Conservation (phyloP, 768 basidiomycete genomes). For the Boletales sp. region DNA sequence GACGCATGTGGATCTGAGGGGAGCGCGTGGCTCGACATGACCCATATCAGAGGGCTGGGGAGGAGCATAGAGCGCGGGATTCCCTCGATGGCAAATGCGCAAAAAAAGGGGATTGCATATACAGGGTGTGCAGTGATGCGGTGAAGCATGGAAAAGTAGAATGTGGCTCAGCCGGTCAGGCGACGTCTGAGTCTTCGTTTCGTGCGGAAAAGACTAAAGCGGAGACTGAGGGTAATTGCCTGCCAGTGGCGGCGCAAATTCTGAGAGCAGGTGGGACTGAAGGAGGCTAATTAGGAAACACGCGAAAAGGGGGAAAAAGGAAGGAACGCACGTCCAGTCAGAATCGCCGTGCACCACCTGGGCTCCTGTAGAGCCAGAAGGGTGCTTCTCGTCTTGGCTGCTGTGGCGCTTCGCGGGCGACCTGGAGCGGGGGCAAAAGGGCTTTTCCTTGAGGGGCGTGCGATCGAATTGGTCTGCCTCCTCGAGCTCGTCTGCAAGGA, state of each 20-base stretch:
- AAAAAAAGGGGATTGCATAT: slow-evolving; percentile 23
- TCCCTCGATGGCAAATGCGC: slow-evolving; percentile 23
- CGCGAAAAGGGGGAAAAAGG: background rate
- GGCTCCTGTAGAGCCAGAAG: background rate
- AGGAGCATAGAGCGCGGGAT: slow-evolving; percentile 18
- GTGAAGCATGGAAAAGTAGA: slow-evolving; percentile 7
- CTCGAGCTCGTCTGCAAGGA: slow-evolving; percentile 24
- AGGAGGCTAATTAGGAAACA: background rate
- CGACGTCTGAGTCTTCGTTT: slow-evolving; percentile 35
- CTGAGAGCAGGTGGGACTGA: slow-evolving; percentile 57
- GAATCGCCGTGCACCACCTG: slow-evolving; percentile 18
- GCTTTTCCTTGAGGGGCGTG: slow-evolving; percentile 28
- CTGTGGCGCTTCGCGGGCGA: slow-evolving; percentile 18
- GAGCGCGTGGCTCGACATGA: slow-evolving; percentile 23
- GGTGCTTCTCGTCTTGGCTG: slow-evolving; percentile 19
- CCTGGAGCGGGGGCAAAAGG: slow-evolving; percentile 10
- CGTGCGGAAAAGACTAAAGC: slow-evolving; percentile 56
- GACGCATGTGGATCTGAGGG: slow-evolving; percentile 21
- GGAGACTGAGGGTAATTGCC: slow-evolving; percentile 50
- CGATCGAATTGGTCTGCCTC: slow-evolving; percentile 16
- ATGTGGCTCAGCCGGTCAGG: slow-evolving; percentile 22
- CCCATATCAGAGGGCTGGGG: slow-evolving; percentile 18
- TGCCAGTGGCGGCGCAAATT: slow-evolving; percentile 58
- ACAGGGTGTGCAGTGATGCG: slow-evolving; percentile 14
- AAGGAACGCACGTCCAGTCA: slow-evolving; percentile 32